These are phyloP conservation scores for Pestalotiopsis sp. DNA, from an alignment of 2,329 filamentous ascomycete species.

Conservation along the genomic window DNA sequence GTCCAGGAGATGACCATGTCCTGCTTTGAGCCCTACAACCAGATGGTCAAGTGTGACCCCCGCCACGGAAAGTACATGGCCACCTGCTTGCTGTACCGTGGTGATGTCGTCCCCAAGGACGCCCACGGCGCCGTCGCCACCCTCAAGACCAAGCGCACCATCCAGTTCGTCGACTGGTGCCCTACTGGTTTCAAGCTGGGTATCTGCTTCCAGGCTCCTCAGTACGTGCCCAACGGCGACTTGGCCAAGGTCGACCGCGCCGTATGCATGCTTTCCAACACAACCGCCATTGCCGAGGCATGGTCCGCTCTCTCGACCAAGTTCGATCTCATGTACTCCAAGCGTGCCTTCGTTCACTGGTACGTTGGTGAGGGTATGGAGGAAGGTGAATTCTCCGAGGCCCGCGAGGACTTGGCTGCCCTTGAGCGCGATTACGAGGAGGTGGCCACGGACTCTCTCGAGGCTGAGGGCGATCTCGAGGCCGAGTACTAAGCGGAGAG, in stretches of 20 bases:
- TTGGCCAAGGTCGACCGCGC: conserved; percentile 97
- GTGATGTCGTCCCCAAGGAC: conserved; percentile 97
- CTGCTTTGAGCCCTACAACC: conserved; percentile 99
- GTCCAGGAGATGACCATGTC: conserved; percentile 98
- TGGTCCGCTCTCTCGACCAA: conserved; percentile 97
- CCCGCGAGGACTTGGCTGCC: conserved; percentile 96
- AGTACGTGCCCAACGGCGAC: conserved; percentile 95
- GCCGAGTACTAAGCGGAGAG: conserved; percentile 77
- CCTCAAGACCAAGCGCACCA: conserved; percentile 98
- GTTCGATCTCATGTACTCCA: conserved; percentile 99
- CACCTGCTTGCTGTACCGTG: conserved; percentile 96
- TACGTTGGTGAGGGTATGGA: conserved; percentile 99
- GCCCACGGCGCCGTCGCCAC: conserved; percentile 89
- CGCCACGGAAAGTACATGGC: conserved; percentile 99
- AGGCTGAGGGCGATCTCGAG: conserved; percentile 81
- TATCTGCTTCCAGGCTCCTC: conserved; percentile 98
- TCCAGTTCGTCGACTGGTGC: conserved; percentile 99
- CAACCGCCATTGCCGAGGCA: conserved; percentile 96
- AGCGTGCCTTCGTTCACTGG: conserved; percentile 99
- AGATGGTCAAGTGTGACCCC: conserved; percentile 99
- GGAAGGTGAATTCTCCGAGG: conserved; percentile 99
- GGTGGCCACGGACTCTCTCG: conserved; percentile 91
- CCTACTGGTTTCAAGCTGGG: conserved; percentile 99
- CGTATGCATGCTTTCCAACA: conserved; percentile 99
- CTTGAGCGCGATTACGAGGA: conserved; percentile 99